These are phyloP conservation scores for Malassezia sympodialis DNA, from an alignment of 1,284 basidiomycete genomes.

Conservation along the genomic window DNA sequence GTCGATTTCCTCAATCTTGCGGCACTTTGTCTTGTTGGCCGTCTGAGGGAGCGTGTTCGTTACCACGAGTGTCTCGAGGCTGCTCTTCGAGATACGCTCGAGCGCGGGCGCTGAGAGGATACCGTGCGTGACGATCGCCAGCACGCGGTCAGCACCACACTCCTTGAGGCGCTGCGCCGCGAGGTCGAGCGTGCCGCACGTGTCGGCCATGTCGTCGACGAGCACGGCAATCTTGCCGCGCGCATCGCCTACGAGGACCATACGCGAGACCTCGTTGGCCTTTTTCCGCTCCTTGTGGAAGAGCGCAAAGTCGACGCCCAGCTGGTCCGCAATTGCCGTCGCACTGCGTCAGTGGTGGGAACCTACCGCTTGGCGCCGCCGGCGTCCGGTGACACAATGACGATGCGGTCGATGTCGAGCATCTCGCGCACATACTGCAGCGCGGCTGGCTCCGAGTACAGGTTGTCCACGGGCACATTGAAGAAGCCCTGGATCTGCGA, in stretches of 20 bases:
- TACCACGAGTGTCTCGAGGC: constrained; percentile 84
- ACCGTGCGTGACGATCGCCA: constrained; percentile 93
- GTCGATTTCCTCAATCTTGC: constrained; percentile 82
- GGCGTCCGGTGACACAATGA: constrained; percentile 97
- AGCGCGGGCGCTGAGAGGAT: constrained; percentile 86
- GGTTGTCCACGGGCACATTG: constrained; percentile 96
- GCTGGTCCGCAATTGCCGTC: constrained; percentile 89
- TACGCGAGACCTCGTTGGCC: constrained; percentile 96
- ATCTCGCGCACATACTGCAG: constrained; percentile 88
- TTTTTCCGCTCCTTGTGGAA: constrained; percentile 99
- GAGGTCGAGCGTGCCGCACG: constrained; percentile 90
- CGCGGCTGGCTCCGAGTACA: constrained; percentile 94
- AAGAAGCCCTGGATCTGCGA: constrained; percentile 73
- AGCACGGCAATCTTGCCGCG: constrained; percentile 87
- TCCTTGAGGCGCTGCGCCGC: constrained; percentile 81
- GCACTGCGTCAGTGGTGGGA: constrained; percentile 56
- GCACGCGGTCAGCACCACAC: constrained; percentile 75
- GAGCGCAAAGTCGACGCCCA: constrained; percentile 94
- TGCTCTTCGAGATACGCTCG: constrained; percentile 44
- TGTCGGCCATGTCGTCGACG: constrained; percentile 99
- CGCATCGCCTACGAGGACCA: constrained; percentile 93
- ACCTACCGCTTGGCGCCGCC: constrained; percentile 88
- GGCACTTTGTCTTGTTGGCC: constrained; percentile 64
- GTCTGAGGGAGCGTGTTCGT: constrained; percentile 94
- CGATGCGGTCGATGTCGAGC: constrained; percentile 74